A percentile compares a stretch with the other conserved stretches of the same genome.
phyloP scores from a whole-genome alignment of 768 basidiomycete genomes.

The Tylopilus sp. region DNA sequence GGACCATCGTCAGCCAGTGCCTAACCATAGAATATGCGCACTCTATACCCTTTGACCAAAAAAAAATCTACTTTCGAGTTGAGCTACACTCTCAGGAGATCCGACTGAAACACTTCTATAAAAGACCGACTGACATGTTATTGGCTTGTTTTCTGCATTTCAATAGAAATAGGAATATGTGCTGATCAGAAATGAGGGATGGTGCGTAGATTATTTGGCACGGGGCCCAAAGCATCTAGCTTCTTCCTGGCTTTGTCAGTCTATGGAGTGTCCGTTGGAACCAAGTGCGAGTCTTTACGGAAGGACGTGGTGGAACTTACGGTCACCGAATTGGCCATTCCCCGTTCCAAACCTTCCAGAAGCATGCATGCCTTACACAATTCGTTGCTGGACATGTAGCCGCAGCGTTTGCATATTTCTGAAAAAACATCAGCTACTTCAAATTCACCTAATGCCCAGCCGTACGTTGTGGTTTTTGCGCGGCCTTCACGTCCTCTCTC shows the following conservation, averaged over 20 bases:
- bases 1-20: slow-evolving; percentile 10
- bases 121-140: background rate
- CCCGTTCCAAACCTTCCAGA: slow-evolving; percentile 86
- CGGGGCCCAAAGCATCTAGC: slow-evolving; percentile 54
- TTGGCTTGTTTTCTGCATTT: slow-evolving; percentile 26
- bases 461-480: slow-evolving; percentile 83
- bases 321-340: slow-evolving; percentile 61
- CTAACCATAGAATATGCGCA: background rate
- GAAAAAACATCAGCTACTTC: background rate
- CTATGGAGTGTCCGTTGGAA: slow-evolving; percentile 35
- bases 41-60: background rate
- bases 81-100: background rate
- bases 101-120: background rate
- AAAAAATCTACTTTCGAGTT: slow-evolving; percentile 4
- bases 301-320: slow-evolving; percentile 38
- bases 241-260: slow-evolving; percentile 66
- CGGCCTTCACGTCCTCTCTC: slow-evolving; percentile 77
- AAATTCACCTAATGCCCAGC: slow-evolving; percentile 12
- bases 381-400: slow-evolving; percentile 95
- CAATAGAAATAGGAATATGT: slow-evolving; percentile 40
- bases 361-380: slow-evolving; percentile 94
- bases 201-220: slow-evolving; percentile 67
- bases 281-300: background rate
- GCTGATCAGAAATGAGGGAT: slow-evolving; percentile 66
- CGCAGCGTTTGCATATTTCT: slow-evolving; percentile 92